These are phyloP conservation scores for Russula emetica DNA, from an alignment of 768 basidiomycete genomes.

Conservation along the genomic window DNA sequence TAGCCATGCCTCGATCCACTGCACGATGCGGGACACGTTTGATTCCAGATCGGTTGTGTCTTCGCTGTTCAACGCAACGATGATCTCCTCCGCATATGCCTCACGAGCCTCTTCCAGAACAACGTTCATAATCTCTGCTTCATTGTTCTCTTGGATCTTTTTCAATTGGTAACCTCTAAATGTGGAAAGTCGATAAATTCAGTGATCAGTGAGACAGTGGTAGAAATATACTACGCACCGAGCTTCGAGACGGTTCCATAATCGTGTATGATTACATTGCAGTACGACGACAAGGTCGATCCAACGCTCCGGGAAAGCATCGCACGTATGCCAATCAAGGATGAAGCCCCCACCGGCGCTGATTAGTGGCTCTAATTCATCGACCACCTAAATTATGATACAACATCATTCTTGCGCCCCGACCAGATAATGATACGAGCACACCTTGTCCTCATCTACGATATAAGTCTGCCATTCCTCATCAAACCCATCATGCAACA, in stretches of 20 bases:
- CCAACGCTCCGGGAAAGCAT: constrained; percentile 94
- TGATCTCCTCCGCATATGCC: constrained; percentile 80
- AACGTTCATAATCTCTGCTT: constrained; percentile 96
- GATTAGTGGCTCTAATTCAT: constrained; percentile 75
- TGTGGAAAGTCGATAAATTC: neutral
- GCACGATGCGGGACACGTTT: constrained; percentile 82
- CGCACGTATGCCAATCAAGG: constrained; percentile 94
- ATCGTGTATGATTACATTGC: constrained; percentile 75
- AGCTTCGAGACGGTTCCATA: constrained; percentile 90
- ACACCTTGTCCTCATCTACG: constrained; percentile 94
- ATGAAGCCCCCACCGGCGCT: constrained; percentile 66
- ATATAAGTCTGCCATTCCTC: constrained; percentile 94
- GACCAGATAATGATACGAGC: neutral
- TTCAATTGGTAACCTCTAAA: constrained; percentile 77
- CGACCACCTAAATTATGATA: constrained; percentile 57
- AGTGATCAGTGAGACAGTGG: neutral
- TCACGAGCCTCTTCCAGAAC: constrained; percentile 83
- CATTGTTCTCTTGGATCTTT: constrained; percentile 98
- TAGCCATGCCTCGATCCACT: constrained; percentile 83
- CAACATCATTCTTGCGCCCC: neutral
- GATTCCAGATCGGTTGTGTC: constrained; percentile 73
- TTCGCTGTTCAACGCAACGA: constrained; percentile 81
- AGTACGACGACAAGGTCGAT: constrained; percentile 91
- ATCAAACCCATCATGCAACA: constrained; percentile 80
- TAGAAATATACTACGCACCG: constrained; percentile 48